Evolutionary conservation across 352 stramenopile species (phyloP), one percentile per base, ranked within the genome.

Genomic region (Phytophthora sansomeana): DNA sequence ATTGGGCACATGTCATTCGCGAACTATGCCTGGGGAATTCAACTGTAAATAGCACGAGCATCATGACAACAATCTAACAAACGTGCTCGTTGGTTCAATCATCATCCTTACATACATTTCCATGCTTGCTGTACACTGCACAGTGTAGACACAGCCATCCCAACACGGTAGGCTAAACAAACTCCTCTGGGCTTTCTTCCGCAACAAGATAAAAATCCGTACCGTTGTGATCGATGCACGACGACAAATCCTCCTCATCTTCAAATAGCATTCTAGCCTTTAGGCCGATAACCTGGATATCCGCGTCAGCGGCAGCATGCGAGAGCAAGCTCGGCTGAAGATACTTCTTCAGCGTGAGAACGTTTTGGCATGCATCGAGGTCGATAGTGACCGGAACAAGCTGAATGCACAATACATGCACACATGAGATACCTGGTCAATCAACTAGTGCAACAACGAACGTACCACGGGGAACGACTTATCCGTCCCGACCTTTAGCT

Each of bases 401-500:
- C 74, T 81, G 41, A 67, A 14, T 43, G 54, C 28, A 21, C 6
- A 53, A 33, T 10, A 29, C 6, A 36, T 49, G 28, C 13, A 17
- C 19, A 30, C 4, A 17, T 36, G 24, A 44, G 21, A 48, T 11
- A 10, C 26, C 13, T 9, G 5, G 10, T 29, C 30, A 6, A 49
- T 21, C 26, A 21, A 49, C 46, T 33, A 28, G 29, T 29, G 46
- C 6, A 7, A 35, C 6, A 26, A 57, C 16, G 38, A 55, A 24
- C 32, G 21, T 60, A 85, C 77, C 64, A 69, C 38, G n/a, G 74
- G 71, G 47, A 71, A 80, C 9, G 42, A 62, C 2, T 71, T 53
- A 21, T 85, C 57, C 7, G 68, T 72, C 6, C 24, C 63, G 17
- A 83, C 63, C 35, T 70, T 68, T 5, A 85, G 41, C 17, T 48